Conservation (phyloP, 1,284 basidiomycete species). For the Albatrellus sp. region DNA sequence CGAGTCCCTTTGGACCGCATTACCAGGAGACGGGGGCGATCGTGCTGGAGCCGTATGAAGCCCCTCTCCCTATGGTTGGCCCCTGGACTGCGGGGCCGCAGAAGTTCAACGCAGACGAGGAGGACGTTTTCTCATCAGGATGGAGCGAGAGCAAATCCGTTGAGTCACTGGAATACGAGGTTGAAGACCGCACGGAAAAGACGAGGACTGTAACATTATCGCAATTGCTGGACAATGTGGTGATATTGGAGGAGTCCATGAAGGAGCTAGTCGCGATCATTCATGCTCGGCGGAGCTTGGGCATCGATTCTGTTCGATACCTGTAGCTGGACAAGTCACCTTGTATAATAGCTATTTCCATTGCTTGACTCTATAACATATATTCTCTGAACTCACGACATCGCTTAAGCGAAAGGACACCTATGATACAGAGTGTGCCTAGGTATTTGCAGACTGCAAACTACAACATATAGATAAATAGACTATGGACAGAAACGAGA, state of each 20-base stretch:
- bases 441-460: no score
- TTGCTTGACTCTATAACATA: no score
- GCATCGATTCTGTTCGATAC: constrained; percentile 75
- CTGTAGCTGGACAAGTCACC: constrained; percentile 26
- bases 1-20: constrained; percentile 77
- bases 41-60: constrained; percentile 59
- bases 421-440: no score
- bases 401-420: no score
- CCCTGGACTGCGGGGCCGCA: constrained; percentile 47
- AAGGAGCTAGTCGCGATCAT: constrained; percentile 89
- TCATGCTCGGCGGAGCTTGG: constrained; percentile 74
- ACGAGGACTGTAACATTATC: constrained; percentile 58
- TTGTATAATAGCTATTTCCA: no score
- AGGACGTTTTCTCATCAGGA: constrained; percentile 50
- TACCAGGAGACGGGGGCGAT: constrained; percentile 72
- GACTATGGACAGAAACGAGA: no score
- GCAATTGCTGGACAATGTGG: constrained; percentile 85
- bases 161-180: constrained; percentile 9
- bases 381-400: no score
- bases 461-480: background rate
- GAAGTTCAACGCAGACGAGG: constrained; percentile 45
- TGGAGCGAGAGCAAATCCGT: constrained; percentile 17
- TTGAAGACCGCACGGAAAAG: constrained; percentile 20
- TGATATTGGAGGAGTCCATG: constrained; percentile 90
- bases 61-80: constrained; percentile 42